A percentile compares a stretch with the other conserved stretches of the same genome.
Conservation (phyloP, 2,329 filamentous ascomycete genomes). For the Monilinia laxa region DNA sequence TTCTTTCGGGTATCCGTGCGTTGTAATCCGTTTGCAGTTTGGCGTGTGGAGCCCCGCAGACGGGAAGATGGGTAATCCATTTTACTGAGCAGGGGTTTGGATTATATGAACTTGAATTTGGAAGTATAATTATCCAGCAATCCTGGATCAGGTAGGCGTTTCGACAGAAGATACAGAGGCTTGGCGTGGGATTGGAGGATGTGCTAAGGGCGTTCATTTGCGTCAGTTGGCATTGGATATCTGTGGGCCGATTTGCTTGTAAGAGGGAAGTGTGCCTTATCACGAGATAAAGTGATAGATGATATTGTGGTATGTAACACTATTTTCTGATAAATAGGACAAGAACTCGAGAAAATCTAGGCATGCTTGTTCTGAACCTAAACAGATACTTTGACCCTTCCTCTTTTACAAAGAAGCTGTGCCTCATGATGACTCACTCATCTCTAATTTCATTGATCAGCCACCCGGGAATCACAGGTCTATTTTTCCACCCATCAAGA, state of each 20-base stretch:
- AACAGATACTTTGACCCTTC: not conserved
- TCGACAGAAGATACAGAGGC: not conserved
- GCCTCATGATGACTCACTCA: not conserved
- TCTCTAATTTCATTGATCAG: conserved; percentile 44
- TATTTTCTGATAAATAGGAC: not conserved
- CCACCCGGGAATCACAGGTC: conserved; percentile 61
- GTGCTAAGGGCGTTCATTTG: not conserved
- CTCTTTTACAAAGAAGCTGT: not conserved
- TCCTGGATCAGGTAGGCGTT: not conserved
- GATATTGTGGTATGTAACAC: not conserved
- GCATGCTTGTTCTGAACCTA: not conserved
- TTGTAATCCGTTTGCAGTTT: conserved; percentile 10
- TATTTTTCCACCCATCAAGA: conserved; percentile 59
- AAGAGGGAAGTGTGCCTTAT: not conserved
- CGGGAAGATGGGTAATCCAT: not conserved
- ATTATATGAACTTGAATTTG: not conserved
- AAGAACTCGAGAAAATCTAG: not conserved
- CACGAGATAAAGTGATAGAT: not conserved
- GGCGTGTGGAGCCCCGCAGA: conserved; percentile 14
- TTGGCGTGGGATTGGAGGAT: not conserved
- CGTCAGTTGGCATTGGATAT: not conserved
- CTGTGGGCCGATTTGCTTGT: not conserved
- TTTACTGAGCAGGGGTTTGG: not conserved
- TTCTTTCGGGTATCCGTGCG: not conserved
- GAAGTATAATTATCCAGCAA: conserved; percentile 15